Evolutionary conservation across 2,329 filamentous ascomycete species (phyloP), one percentile per base, ranked within the genome.

Genomic region (Trematosphaeria pertusa): DNA sequence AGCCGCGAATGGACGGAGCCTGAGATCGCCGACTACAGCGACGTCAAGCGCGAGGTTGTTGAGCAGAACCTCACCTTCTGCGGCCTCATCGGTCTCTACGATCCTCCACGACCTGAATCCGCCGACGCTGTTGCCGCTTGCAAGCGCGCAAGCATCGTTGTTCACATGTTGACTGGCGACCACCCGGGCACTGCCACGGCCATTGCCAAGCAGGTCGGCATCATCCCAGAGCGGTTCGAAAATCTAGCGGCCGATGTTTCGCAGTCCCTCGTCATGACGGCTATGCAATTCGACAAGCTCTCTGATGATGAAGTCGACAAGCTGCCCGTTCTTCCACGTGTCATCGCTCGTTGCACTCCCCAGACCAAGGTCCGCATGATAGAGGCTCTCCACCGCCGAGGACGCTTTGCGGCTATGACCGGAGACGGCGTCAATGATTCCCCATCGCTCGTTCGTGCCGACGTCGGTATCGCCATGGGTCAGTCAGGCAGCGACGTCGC

Each of bases 31-130:
- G 71, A 78, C 18, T 56, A 57, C 11, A 49, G 76, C 39, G 71
- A 80, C 17, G 69, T 78, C 8, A 73, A 81, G 10, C 86, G 90
- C 1, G 73, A 75, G 10, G 74, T 79, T 3, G 79, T 92, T 7
- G 90, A 94, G 65, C 75, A 78, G 31, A 78, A 82, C 24, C 81
- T 96, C 18, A 81, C 78, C 1, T 88, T 96, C 53, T 81, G 88
- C 12, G 91, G 91, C 9, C 80, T 96, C 8, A 85, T 88, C 38
- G 91, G 89, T 48, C 86, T 95, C 50, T 93, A 94, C 65, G 90
- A 95, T 57, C 90, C 90, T 3, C 90, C 90, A 35, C 87, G 90
- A 2, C 84, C 84, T 3, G 91, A 94, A 72, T 91, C 90, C 1
- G 87, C 86, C 12, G 80, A 64, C 42, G 70, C 74, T 17, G 74